Percentiles rank a stretch among this genome's conserved stretches.
Evolutionary conservation across 2,329 filamentous ascomycete species (phyloP).

Genomic region (Lachnellula occidentalis): DNA sequence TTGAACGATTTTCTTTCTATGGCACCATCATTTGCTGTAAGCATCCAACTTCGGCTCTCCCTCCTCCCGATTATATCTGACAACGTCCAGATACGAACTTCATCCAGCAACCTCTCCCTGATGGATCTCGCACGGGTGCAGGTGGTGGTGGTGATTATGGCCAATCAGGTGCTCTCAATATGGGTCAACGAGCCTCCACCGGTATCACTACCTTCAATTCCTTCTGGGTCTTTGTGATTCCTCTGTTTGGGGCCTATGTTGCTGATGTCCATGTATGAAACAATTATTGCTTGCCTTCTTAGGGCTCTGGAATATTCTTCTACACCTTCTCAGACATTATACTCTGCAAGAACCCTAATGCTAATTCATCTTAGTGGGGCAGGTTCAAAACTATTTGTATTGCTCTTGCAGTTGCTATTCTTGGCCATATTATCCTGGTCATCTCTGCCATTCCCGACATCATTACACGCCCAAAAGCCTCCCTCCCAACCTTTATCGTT

Average conservation of each 20-base stretch:
- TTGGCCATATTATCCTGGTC: constrained; percentile 61
- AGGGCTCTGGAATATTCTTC: too few relatives aligned
- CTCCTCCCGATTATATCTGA: not conserved
- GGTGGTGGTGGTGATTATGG: constrained; percentile 5
- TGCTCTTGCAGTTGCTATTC: constrained; percentile 44
- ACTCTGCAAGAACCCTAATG: too few relatives aligned
- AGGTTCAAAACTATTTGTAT: constrained; percentile 57
- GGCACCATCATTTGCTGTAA: constrained; percentile 57
- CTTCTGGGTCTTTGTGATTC: constrained; percentile 47
- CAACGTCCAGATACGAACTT: constrained; percentile 3
- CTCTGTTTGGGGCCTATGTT: constrained; percentile 47
- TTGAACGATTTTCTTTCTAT: constrained; percentile 59
- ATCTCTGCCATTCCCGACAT: constrained; percentile 56
- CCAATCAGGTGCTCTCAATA: constrained; percentile 37
- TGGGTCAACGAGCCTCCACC: constrained; percentile 45
- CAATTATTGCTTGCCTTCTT: too few relatives aligned
- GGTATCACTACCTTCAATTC: constrained; percentile 43
- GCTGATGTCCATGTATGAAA: constrained; percentile 51
- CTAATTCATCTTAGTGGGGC: constrained; percentile 37
- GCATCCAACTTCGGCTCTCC: constrained; percentile 24
- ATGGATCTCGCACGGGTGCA: not conserved
- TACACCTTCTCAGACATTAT: too few relatives aligned
- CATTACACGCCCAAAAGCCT: constrained; percentile 45
- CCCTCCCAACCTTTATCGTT: constrained; percentile 55
- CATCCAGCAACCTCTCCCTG: constrained; percentile 1